Base-by-base conservation (phyloP, 1,284 basidiomycete species). In the Blastosporella zonata region DNA sequence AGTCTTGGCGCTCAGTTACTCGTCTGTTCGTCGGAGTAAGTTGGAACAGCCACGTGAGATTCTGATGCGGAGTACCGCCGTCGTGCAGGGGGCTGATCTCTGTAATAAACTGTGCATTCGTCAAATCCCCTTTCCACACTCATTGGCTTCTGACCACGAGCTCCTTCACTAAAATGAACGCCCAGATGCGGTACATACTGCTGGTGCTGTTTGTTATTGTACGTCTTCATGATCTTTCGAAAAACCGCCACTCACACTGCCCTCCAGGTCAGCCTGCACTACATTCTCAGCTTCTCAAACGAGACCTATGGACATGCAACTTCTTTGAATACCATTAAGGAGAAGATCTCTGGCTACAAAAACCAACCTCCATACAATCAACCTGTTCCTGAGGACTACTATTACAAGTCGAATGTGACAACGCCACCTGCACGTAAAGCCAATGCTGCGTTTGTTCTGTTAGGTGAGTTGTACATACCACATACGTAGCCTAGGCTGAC, bases 101-200 rank as follows among this genome's bases (percentile, higher is more conserved):
- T 3, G 6, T 15, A 18, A 35, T 13, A 7, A 27, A 41, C 46
- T 38, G 38, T 42, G 38, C 38, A 15, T 23, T 22, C 31, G n/a
- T 35, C 9, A 6, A 20, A 13, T 49, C 6, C 38, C 36, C n/a
- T 17, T 29, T 29, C 15, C n/a, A 31, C 43, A 15, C 5, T 39
- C 36, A 15, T 38, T 36, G 18, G 15, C 18, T 27, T 46, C 46
- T 43, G 28, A 28, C 44, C 22, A 35, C 43, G 43, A 49, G 43
- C 52, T 45, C 40, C 35, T 20, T 15, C 18, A 13, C 55, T 67
- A 81, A 73, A 64, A 88, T 88, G 86, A 87, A 85, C 79, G 84
- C 85, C 54, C 81, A 81, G 54, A 80, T 83, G 77, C 82, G 87
- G 62, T 90, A 89, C 62, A 70, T 86, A 44, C 60, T 87, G 37